Percentiles rank a stretch among this genome's conserved stretches.
phyloP scores from a whole-genome alignment of 371 early-diverging fungal genomes.

The Mucor irregularis region DNA sequence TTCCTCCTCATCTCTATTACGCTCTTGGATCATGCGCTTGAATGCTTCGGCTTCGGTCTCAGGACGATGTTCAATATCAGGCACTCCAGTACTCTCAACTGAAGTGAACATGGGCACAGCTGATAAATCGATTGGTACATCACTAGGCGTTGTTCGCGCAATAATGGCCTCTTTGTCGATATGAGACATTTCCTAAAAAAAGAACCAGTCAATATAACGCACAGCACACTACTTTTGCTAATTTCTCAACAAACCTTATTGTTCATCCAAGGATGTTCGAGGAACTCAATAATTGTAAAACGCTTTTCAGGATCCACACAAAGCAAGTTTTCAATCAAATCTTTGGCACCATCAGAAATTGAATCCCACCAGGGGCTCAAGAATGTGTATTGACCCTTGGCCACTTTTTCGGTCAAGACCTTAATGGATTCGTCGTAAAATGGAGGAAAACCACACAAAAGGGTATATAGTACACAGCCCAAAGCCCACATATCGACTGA shows the following conservation, averaged over 20 bases:
- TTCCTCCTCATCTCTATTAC: constrained; percentile 23
- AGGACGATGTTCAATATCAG: not conserved
- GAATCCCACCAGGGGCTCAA: constrained; percentile 79
- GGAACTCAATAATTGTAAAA: constrained; percentile 61
- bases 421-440: constrained; percentile 75
- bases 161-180: constrained; percentile 8
- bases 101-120: constrained; percentile 6
- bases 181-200: constrained; percentile 8
- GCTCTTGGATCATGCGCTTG: constrained; percentile 31
- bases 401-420: constrained; percentile 63
- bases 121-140: constrained; percentile 2
- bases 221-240: not conserved
- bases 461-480: constrained; percentile 89
- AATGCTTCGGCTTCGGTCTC: constrained; percentile 28
- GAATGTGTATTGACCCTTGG: constrained; percentile 66
- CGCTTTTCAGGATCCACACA: constrained; percentile 56
- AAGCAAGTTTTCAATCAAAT: constrained; percentile 71
- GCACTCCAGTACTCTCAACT: constrained; percentile 2
- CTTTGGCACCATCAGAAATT: constrained; percentile 67
- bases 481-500: constrained; percentile 94
- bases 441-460: constrained; percentile 90
- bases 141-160: not conserved
- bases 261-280: constrained; percentile 82
- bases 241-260: too few species aligned
- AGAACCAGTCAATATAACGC: not conserved